Base-by-base conservation (phyloP, 2,329 filamentous ascomycete genomes). In the Cordyceps pruinosa region DNA sequence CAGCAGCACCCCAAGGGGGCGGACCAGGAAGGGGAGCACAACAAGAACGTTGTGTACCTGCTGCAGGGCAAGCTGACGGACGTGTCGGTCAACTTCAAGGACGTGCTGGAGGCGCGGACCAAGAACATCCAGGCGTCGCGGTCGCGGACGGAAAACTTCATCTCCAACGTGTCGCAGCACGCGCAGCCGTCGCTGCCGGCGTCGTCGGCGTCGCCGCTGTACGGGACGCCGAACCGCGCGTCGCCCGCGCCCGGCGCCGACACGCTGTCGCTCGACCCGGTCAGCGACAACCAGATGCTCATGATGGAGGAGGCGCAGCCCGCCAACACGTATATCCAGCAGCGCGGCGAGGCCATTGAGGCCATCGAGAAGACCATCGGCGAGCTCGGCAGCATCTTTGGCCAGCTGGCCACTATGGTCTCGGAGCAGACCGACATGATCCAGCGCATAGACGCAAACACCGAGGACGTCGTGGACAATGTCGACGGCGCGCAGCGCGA, bases 391-490 rank as follows among this genome's bases (percentile, higher is more conserved):
- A 77, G 77, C 51, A 97, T 97, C 61, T 97, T 97, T 70, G 90
- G 91, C 9, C 93, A 99, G 72, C 77, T 99, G 50, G 93, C 94
- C 35, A 86, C 90, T 63, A 97, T 99, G 94, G 94, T 99, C 30
- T 90, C 88, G 56, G 93, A 99, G 71, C 94, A 99, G 74, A 90
- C 89, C 60, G 94, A 97, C 73, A 96, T 96, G 88, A 96, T 99
- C 63, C 90, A 97, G 73, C 82, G 93, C 50, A 97, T 97, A 68
- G 93, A 97, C 66, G 93, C 93, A 62, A 97, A 97, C 72, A 97
- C 93, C 1, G 94, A 99, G 68, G 92, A 97, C 65, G 90, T 99
- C 6, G 93, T 99, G 56, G 93, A 97, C 68, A 99, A 99, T 66
- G 93, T 99, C n/a, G 85, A 96, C 68, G 94, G 94, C 19, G 94